Percentiles rank a stretch among this genome's conserved stretches.
phyloP scores from a whole-genome alignment of 2,329 filamentous ascomycete species.

The Claviceps cyperi region DNA sequence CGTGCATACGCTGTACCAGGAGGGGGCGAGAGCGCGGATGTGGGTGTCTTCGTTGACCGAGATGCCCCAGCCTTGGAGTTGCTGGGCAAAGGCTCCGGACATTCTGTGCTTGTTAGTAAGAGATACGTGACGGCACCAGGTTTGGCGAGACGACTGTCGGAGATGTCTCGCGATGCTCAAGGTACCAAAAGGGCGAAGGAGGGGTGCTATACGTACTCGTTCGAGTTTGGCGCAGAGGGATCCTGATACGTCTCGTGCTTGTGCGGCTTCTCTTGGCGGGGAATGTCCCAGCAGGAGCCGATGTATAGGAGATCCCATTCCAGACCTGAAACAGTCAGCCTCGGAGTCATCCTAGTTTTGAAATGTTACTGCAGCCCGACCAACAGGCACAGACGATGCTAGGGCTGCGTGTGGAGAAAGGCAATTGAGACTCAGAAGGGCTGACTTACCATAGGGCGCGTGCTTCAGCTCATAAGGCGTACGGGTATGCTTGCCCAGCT shows the following conservation, averaged over 20 bases:
- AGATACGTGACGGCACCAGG: no score
- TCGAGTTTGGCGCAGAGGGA: not conserved
- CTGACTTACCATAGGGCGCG: not conserved
- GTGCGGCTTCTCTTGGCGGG: not conserved
- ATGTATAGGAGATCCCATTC: constrained; percentile 2
- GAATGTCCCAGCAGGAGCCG: constrained; percentile 3
- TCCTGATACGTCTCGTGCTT: constrained; percentile 1
- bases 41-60: not conserved
- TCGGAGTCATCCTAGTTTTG: no score
- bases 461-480: not conserved
- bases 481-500: not conserved
- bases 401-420: not conserved
- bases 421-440: no score
- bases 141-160: no score
- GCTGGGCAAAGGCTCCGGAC: not conserved
- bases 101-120: not conserved
- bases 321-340: not conserved
- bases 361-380: no score
- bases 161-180: no score
- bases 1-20: constrained; percentile 2
- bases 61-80: not conserved
- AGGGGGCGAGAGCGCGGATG: not conserved
- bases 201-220: not conserved
- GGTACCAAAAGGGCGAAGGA: no score
- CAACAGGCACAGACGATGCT: not conserved